Evolutionary conservation across 192 early-diverging fungal species (phyloP).

Genomic region (Gamsiella multidivaricata): DNA sequence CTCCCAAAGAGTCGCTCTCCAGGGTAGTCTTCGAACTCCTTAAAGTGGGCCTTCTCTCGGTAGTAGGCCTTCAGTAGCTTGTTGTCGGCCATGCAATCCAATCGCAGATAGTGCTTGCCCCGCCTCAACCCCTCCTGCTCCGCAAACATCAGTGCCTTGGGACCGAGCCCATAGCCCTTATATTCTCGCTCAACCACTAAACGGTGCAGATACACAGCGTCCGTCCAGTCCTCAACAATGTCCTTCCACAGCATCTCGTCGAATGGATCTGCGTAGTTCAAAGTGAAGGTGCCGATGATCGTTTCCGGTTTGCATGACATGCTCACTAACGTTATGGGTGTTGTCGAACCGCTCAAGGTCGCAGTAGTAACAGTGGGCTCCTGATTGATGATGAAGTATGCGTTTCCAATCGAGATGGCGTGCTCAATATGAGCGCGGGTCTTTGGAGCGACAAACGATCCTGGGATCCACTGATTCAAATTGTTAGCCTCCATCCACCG

Average conservation of each 20-base stretch:
- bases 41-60: constrained; percentile 41
- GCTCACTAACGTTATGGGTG: too few species aligned
- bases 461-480: constrained; percentile 49
- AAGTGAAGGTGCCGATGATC: constrained; percentile 49
- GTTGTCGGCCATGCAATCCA: constrained; percentile 54
- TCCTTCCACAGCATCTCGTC: constrained; percentile 54
- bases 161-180: constrained; percentile 40
- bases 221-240: constrained; percentile 48
- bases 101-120: constrained; percentile 36
- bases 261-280: constrained; percentile 48
- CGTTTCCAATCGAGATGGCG: constrained; percentile 44
- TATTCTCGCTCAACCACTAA: constrained; percentile 50
- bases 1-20: constrained; percentile 49
- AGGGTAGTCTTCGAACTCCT: constrained; percentile 50
- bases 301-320: too few species aligned
- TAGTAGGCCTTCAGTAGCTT: constrained; percentile 49
- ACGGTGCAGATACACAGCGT: constrained; percentile 47
- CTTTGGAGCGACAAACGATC: constrained; percentile 46
- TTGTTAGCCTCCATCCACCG: constrained; percentile 49
- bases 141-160: constrained; percentile 41
- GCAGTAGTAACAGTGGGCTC: not conserved
- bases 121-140: constrained; percentile 41
- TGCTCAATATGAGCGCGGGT: constrained; percentile 48
- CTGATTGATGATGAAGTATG: constrained; percentile 37
- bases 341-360: not conserved